phyloP scores from a whole-genome alignment of 768 basidiomycete species.

The Amanita thiersii region DNA sequence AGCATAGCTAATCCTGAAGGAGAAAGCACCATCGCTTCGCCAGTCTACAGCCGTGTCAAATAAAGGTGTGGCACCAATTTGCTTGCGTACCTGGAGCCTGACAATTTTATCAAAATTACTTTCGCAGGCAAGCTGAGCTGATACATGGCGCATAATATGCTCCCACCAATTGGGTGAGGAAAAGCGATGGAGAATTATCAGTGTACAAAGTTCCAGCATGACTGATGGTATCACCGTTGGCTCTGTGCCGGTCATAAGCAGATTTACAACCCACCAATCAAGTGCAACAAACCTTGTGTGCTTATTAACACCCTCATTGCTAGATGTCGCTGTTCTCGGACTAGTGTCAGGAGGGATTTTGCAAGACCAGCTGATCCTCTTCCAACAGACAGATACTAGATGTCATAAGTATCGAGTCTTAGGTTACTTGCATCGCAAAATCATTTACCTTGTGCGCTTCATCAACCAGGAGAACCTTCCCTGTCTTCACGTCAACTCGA shows the following conservation, averaged over 20 bases:
- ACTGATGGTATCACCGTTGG: conserved; percentile 67
- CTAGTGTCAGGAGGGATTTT: conserved; percentile 45
- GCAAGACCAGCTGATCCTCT: conserved; percentile 45
- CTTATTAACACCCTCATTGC: conserved; percentile 68
- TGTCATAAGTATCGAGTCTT: neutral
- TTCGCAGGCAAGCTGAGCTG: conserved; percentile 49
- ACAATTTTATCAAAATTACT: conserved; percentile 58
- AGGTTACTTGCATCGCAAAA: conserved; percentile 4
- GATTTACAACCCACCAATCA: neutral
- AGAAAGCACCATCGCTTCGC: conserved; percentile 61
- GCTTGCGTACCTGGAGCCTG: conserved; percentile 42
- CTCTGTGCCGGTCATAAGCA: conserved; percentile 29
- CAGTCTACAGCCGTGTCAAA: conserved; percentile 38
- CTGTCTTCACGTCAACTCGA: conserved; percentile 48
- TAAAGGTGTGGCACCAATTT: neutral
- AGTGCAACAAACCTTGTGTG: conserved; percentile 48
- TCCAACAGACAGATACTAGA: conserved; percentile 49
- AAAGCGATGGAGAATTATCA: conserved; percentile 64
- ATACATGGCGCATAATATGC: conserved; percentile 59
- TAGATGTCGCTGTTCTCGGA: conserved; percentile 64
- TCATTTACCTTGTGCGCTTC: conserved; percentile 61
- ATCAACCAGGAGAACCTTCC: conserved; percentile 65
- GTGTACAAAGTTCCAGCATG: conserved; percentile 56
- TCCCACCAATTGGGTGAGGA: conserved; percentile 74
- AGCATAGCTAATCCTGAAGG: conserved; percentile 47